Percentiles rank a stretch among this genome's conserved stretches.
Conservation (phyloP, 2,329 filamentous ascomycete species). For the Claviceps fusiformis region DNA sequence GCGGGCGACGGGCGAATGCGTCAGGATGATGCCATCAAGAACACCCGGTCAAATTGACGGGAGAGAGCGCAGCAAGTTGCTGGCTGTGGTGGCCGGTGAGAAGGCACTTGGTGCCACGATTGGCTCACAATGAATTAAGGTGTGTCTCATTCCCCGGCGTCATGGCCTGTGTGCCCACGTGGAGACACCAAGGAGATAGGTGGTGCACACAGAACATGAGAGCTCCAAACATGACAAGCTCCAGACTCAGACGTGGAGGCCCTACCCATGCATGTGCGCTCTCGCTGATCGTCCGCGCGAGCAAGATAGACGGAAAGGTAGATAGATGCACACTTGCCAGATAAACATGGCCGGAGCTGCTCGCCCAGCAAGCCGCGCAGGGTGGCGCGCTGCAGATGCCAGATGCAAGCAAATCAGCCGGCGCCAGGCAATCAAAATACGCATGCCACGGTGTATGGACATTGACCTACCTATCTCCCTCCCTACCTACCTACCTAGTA, state of each 20-base stretch:
- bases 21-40: neutral
- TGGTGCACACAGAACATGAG: neutral
- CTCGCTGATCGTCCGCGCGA: neutral
- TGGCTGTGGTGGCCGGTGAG: conserved; percentile 1
- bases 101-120: neutral
- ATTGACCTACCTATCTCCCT: neutral
- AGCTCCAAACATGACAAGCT: neutral
- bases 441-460: neutral
- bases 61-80: neutral
- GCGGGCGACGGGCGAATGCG: neutral
- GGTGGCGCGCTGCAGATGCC: neutral
- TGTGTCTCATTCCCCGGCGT: neutral
- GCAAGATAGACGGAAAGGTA: neutral
- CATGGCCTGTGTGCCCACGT: conserved; percentile 1
- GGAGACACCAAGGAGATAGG: neutral
- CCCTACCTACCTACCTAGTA: too few species aligned
- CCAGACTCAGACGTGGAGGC: neutral
- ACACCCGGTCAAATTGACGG: neutral
- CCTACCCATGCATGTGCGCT: neutral
- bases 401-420: conserved; percentile 1
- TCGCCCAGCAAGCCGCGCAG: neutral
- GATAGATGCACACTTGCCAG: neutral
- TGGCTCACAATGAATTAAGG: neutral
- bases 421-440: neutral
- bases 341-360: neutral